A percentile compares a stretch with the other conserved stretches of the same genome.
Evolutionary conservation across 2,329 filamentous ascomycete species (phyloP).

Genomic region (Orbilia quercus): DNA sequence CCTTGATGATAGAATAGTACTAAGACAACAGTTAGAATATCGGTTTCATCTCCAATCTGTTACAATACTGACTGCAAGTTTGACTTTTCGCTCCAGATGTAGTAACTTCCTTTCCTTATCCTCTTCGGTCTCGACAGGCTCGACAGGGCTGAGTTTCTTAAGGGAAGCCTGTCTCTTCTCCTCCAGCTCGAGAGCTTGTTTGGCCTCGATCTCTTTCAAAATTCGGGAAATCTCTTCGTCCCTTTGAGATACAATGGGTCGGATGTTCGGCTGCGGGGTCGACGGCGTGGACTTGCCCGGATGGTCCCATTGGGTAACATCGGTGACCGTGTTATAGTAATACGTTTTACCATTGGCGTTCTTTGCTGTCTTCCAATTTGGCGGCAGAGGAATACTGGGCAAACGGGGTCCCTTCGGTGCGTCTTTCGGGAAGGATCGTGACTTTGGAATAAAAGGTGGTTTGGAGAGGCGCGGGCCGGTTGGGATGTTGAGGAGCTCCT

Average conservation of each 20-base stretch:
- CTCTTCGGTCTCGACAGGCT: slow-evolving; percentile 41
- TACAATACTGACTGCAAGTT: slow-evolving; percentile 41
- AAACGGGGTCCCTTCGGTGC: slow-evolving; percentile 41
- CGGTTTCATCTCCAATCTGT: not conserved
- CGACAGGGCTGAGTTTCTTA: slow-evolving; percentile 24
- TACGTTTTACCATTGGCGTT: slow-evolving; percentile 38
- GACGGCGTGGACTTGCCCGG: slow-evolving; percentile 28
- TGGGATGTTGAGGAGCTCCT: slow-evolving; percentile 45
- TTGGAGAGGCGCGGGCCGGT: slow-evolving; percentile 45
- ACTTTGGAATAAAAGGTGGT: slow-evolving; percentile 40
- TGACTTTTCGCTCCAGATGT: slow-evolving; percentile 44
- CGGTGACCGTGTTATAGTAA: slow-evolving; percentile 32
- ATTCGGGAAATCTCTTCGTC: slow-evolving; percentile 24
- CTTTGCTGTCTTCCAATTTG: slow-evolving; percentile 39
- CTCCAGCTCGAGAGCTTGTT: slow-evolving; percentile 16
- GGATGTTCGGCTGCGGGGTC: slow-evolving; percentile 7
- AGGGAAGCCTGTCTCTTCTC: slow-evolving; percentile 17
- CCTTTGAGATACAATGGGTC: slow-evolving; percentile 22
- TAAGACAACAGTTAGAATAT: slow-evolving; percentile 16
- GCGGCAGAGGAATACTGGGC: slow-evolving; percentile 25
- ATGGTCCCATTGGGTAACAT: slow-evolving; percentile 45
- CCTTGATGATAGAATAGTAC: slow-evolving; percentile 56
- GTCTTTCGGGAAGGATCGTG: slow-evolving; percentile 41
- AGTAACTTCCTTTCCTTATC: slow-evolving; percentile 30
- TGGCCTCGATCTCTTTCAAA: slow-evolving; percentile 21